Evolutionary conservation across 257 asterid species (phyloP), one percentile per base, ranked within the genome.

Genomic region (Ilex aquifolium): DNA sequence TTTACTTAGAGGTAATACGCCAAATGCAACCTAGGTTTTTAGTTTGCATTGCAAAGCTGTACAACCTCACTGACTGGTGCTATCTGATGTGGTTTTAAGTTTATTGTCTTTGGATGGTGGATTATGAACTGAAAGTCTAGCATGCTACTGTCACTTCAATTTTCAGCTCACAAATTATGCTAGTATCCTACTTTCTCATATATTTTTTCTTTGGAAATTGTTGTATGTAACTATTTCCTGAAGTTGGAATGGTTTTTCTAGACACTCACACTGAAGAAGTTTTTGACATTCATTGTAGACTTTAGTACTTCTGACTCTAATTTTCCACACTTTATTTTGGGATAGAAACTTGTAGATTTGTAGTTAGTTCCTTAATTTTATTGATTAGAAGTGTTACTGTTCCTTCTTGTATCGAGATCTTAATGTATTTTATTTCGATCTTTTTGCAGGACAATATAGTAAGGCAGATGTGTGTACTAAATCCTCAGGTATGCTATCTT

Each of bases 401-500:
- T 21, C 27, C 27, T 21, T 21, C 27, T 21, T 51, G 42, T 4
- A 36, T 36, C 8, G 5, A 36, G 42, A 36, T 46, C 67, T 56
- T 59, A 65, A 30, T 3, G 6, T 62, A 63, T 44, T 44, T 60
- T 60, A 21, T 49, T 60, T 60, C 0, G 62, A 57, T 57, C 44
- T 32, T 65, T 49, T 52, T 66, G 56, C 95, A 88, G 99, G 96
- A 73, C 63, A 87, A 67, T 65, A 85, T 92, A 78, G 76, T 87
- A 63, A 73, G 62, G 40, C 83, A 80, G 70, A 85, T 89, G 95
- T 75, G 62, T 32, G 80, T 80, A 60, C 66, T 92, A 69, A 92
- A 83, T 79, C 99, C 99, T 57, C 99, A 92, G 98, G 98, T 91
- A 77, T 44, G 68, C 36, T 66, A 16, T 65, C 52, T 65, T 71